Evolutionary conservation across 148 eudicot species (phyloP).

Genomic region (Spergularia bocconei): DNA sequence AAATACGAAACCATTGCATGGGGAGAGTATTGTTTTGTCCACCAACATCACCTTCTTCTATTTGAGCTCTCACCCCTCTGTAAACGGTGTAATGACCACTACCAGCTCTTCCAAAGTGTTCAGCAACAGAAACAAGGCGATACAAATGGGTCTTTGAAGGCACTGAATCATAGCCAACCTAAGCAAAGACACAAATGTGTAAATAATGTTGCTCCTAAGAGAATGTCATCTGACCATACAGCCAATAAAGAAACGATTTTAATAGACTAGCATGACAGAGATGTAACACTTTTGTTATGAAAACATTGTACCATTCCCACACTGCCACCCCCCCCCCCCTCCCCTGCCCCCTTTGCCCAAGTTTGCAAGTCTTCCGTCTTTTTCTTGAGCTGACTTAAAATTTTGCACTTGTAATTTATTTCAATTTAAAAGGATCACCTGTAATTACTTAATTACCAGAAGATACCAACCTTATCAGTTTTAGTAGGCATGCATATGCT

Average conservation of each 20-base stretch:
- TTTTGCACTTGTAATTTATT: too few relatives aligned
- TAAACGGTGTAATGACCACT: slow-evolving; percentile 88
- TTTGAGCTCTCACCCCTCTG: slow-evolving; percentile 48
- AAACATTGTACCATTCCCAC: too few relatives aligned
- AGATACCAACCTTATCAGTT: slow-evolving; percentile 24
- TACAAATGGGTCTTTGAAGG: slow-evolving; percentile 35
- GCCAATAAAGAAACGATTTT: neutral
- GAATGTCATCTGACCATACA: neutral
- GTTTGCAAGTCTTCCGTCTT: too few relatives aligned
- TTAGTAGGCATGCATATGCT: slow-evolving; percentile 1
- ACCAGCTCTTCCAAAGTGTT: slow-evolving; percentile 72
- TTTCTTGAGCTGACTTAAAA: too few relatives aligned
- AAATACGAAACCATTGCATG: slow-evolving; percentile 68
- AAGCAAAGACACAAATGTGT: slow-evolving; percentile 15
- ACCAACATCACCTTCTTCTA: slow-evolving; percentile 18
- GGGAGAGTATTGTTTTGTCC: slow-evolving; percentile 13
- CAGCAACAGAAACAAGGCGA: slow-evolving; percentile 76
- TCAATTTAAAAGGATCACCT: too few relatives aligned
- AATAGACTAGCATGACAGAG: too few relatives aligned
- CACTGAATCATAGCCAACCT: slow-evolving; percentile 30
- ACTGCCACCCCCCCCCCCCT: too few relatives aligned
- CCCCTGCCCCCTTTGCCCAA: too few relatives aligned
- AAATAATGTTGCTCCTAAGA: neutral
- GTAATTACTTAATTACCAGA: neutral
- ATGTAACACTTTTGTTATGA: too few relatives aligned